Percentiles rank a stretch among this genome's conserved stretches.
Evolutionary conservation across 345 rosid genomes (phyloP).

Genomic region (Gossypium turneri): DNA sequence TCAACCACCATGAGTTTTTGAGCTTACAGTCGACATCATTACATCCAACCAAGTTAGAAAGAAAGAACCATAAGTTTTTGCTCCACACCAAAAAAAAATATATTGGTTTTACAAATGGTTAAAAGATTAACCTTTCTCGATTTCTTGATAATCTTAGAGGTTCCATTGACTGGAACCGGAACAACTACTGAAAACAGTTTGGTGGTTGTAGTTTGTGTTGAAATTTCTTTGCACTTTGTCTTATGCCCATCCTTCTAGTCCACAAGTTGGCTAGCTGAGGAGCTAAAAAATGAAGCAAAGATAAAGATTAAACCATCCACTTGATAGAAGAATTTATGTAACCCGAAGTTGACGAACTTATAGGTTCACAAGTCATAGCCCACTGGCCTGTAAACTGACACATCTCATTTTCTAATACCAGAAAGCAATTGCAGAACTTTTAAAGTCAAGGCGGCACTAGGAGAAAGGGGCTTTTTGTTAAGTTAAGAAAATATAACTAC

Average conservation of each 20-base stretch:
- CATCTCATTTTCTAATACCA: not conserved
- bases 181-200: slow-evolving; percentile 41
- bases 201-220: slow-evolving; percentile 19
- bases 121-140: slow-evolving; percentile 46
- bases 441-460: not conserved
- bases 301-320: not conserved
- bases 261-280: slow-evolving; percentile 54
- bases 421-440: not conserved
- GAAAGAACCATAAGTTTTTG: too few species aligned
- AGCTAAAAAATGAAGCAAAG: slow-evolving; percentile 39
- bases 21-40: too few species aligned
- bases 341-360: not conserved
- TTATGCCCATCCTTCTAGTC: slow-evolving; percentile 73
- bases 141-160: slow-evolving; percentile 39
- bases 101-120: not conserved
- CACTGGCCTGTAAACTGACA: not conserved
- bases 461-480: not conserved
- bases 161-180: slow-evolving; percentile 39
- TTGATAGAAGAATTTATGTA: not conserved
- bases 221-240: slow-evolving; percentile 43
- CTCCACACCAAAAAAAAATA: too few species aligned
- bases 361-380: not conserved
- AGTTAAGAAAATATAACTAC: not conserved
- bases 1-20: too few species aligned
- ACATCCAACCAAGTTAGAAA: too few species aligned